phyloP scores from a whole-genome alignment of 495 filamentous ascomycete genomes.

The Hypoxylon intermedium region DNA sequence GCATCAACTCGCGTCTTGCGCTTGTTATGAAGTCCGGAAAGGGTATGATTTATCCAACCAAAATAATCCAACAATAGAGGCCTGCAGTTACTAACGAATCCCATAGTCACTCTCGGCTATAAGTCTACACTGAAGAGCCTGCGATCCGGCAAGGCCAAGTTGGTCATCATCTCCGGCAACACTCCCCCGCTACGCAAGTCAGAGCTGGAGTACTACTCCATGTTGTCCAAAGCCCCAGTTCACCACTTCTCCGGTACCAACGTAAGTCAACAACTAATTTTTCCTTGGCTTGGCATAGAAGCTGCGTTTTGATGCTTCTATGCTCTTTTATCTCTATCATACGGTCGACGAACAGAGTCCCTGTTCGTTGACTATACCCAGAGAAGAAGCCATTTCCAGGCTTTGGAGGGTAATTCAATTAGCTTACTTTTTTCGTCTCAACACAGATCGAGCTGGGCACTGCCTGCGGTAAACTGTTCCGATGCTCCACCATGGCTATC shows the following conservation, averaged over 20 bases:
- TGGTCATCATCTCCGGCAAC: conserved; percentile 85
- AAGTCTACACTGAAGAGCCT: conserved; percentile 96
- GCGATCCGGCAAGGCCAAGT: conserved; percentile 82
- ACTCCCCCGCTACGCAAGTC: conserved; percentile 94
- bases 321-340: conserved; percentile 4
- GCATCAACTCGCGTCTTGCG: conserved; percentile 66
- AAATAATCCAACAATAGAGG: conserved; percentile 4
- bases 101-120: conserved; percentile 82
- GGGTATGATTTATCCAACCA: conserved; percentile 55
- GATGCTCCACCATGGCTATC: conserved; percentile 92
- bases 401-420: conserved; percentile 83
- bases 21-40: conserved; percentile 98
- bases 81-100: conserved; percentile 20
- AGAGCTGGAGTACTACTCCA: conserved; percentile 90
- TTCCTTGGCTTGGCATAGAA: conserved; percentile 21
- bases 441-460: conserved; percentile 93
- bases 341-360: conserved; percentile 23
- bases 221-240: conserved; percentile 91
- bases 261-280: conserved; percentile 67
- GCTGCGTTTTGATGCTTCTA: conserved; percentile 23
- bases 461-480: conserved; percentile 83
- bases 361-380: conserved; percentile 59
- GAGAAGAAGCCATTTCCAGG: conserved; percentile 76
- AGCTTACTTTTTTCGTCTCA: conserved; percentile 52
- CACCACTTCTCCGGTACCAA: conserved; percentile 98